A percentile compares a stretch with the other conserved stretches of the same genome.
Conservation (phyloP, 2,329 filamentous ascomycete genomes). For the Diplodia mutila region DNA sequence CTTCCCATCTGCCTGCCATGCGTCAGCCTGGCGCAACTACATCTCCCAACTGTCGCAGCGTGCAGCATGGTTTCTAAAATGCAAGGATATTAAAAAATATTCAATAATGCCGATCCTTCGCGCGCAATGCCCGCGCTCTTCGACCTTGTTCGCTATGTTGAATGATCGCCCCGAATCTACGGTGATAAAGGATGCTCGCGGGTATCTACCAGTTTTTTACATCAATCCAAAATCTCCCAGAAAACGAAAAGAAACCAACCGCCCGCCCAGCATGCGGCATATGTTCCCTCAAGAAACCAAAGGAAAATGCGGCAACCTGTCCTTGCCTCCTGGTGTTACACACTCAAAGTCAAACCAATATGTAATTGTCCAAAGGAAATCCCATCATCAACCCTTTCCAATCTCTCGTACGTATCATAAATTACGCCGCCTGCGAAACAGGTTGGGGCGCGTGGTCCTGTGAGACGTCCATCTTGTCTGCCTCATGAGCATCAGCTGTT, state of each 20-base stretch:
- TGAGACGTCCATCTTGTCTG: slow-evolving; percentile 16
- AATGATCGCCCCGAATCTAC: slow-evolving; percentile 5
- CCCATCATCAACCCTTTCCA: neutral
- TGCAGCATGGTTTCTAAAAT: neutral
- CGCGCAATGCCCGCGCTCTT: neutral
- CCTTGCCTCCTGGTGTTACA: neutral
- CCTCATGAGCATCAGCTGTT: neutral
- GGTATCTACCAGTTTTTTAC: slow-evolving; percentile 18
- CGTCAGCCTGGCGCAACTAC: neutral
- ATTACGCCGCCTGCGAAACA: slow-evolving; percentile 15
- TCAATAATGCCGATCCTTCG: neutral
- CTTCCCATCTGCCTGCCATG: neutral
- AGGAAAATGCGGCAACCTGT: neutral
- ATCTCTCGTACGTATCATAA: slow-evolving; percentile 6
- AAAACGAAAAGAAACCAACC: slow-evolving; percentile 2
- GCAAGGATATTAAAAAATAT: slow-evolving; percentile 9
- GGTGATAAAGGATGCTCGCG: slow-evolving; percentile 9
- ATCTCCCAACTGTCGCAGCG: neutral
- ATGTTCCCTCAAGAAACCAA: neutral
- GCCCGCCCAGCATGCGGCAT: slow-evolving; percentile 14
- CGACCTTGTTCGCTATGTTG: slow-evolving; percentile 11
- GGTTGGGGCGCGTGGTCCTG: slow-evolving; percentile 3
- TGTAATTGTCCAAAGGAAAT: slow-evolving; percentile 1
- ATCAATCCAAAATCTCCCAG: neutral
- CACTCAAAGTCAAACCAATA: slow-evolving; percentile 4